Evolutionary conservation across 148 eudicot species (phyloP).

Genomic region (Camellia lanceoleosa): DNA sequence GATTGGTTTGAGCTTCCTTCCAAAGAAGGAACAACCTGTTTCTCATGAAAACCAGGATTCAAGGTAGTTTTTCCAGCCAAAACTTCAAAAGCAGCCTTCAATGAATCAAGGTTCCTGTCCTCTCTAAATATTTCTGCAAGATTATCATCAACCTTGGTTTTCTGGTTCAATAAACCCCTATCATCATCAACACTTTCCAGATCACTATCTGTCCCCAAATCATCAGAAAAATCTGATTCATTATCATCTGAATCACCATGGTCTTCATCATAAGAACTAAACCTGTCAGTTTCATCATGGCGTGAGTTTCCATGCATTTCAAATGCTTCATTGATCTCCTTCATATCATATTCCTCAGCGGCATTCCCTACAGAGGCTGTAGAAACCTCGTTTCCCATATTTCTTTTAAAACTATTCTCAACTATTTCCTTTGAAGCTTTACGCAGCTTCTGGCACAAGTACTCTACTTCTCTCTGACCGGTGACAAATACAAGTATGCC

Average conservation of each 20-base stretch:
- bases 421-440: slow-evolving; percentile 62
- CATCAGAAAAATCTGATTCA: slow-evolving; percentile 42
- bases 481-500: slow-evolving; percentile 95
- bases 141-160: slow-evolving; percentile 25
- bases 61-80: slow-evolving; percentile 46
- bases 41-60: slow-evolving; percentile 21
- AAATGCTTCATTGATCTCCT: slow-evolving; percentile 80
- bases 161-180: slow-evolving; percentile 19
- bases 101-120: slow-evolving; percentile 42
- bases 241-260: slow-evolving; percentile 44
- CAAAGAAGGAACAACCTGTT: slow-evolving; percentile 15
- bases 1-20: slow-evolving; percentile 24
- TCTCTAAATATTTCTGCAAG: slow-evolving; percentile 30
- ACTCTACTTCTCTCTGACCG: slow-evolving; percentile 90
- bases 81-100: slow-evolving; percentile 76
- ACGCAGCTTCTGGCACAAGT: slow-evolving; percentile 67
- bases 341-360: slow-evolving; percentile 48
- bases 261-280: slow-evolving; percentile 52
- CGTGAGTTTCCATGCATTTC: slow-evolving; percentile 37
- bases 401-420: slow-evolving; percentile 21
- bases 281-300: slow-evolving; percentile 50
- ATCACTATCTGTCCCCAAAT: slow-evolving; percentile 63
- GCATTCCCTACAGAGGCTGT: slow-evolving; percentile 21
- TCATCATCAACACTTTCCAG: slow-evolving; percentile 44
- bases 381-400: slow-evolving; percentile 24